These are phyloP conservation scores for Candida pseudofarinosa DNA, from an alignment of 805 yeast species.

Conservation along the genomic window DNA sequence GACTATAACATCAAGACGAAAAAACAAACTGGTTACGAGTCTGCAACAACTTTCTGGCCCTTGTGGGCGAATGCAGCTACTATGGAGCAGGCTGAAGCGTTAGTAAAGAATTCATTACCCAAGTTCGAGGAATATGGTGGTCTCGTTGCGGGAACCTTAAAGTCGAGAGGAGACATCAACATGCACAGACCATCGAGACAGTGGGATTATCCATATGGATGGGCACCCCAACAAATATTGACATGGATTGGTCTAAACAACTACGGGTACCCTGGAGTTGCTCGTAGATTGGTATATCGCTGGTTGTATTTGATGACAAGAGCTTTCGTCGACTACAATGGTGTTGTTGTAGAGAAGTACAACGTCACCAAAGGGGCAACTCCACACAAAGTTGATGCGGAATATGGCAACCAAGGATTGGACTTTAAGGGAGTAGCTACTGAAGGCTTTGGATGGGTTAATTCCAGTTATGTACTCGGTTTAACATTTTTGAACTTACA, in stretches of 20 bases:
- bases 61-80: constrained; percentile 76
- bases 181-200: constrained; percentile 81
- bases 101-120: constrained; percentile 56
- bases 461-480: constrained; percentile 78
- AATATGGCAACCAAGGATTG: constrained; percentile 94
- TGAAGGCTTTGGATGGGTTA: constrained; percentile 99
- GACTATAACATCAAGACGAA: constrained; percentile 70
- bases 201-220: constrained; percentile 97
- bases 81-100: constrained; percentile 58
- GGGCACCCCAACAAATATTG: constrained; percentile 97
- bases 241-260: constrained; percentile 84
- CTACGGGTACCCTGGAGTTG: constrained; percentile 64
- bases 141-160: constrained; percentile 74
- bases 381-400: constrained; percentile 92
- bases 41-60: constrained; percentile 91
- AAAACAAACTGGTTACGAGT: constrained; percentile 62
- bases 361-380: constrained; percentile 79
- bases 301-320: constrained; percentile 90
- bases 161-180: constrained; percentile 68
- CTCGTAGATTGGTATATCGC: constrained; percentile 71
- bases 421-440: constrained; percentile 90
- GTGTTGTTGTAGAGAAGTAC: constrained; percentile 93
- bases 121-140: constrained; percentile 88
- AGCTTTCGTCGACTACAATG: constrained; percentile 88
- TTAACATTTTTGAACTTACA: constrained; percentile 59